Base-by-base conservation (phyloP, 768 basidiomycete genomes). In the Serendipita sp. region DNA sequence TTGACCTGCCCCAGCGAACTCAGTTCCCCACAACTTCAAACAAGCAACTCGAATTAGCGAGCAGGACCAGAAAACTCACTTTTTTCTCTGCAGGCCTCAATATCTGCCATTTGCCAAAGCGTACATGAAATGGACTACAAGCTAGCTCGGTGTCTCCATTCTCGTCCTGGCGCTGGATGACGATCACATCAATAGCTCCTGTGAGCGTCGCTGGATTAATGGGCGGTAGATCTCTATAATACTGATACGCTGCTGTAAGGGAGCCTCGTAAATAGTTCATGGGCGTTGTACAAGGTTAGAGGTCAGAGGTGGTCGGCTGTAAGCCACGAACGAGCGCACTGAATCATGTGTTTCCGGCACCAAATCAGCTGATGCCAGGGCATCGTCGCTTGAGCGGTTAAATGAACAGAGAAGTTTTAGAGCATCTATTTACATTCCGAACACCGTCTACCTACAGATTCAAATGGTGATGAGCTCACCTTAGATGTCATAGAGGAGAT, bases 181-280 rank as follows among this genome's bases (percentile, higher is more conserved):
- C 95, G 70, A 99, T 93, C 74, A 99, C 91, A 80, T 99, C 95
- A 80, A 98, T 96, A 48, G 96, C 96, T 50, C 96, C 95, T 3
- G 94, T 96, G 65, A 99, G 83, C 0, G 96, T 99, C 0, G 95
- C 86, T 0, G 96, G 93, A 70, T 99, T 99, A 67, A 96, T 89
- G 45, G 82, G 81, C 1, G 82, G 80, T n/a, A 85, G 75, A 64
- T 90, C 89, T 73, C 84, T 88, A 79, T 92, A 92, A 76, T 91
- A 92, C 66, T 88, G 87, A 72, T 90, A 90, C 13, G 88, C 88
- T 45, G 87, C 87, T 71, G 77, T 87, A 72, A 91, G 85, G 27
- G 89, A 88, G 66, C 89, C 89, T 68, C 89, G 85, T 71, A 92
- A 76, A 74, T 91, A 92, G 77, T 91, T 90, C 90, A 92, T 92